Evolutionary conservation across 2,329 filamentous ascomycete species (phyloP), one percentile per base, ranked within the genome.

Genomic region (Trichoderma cornu-damae): DNA sequence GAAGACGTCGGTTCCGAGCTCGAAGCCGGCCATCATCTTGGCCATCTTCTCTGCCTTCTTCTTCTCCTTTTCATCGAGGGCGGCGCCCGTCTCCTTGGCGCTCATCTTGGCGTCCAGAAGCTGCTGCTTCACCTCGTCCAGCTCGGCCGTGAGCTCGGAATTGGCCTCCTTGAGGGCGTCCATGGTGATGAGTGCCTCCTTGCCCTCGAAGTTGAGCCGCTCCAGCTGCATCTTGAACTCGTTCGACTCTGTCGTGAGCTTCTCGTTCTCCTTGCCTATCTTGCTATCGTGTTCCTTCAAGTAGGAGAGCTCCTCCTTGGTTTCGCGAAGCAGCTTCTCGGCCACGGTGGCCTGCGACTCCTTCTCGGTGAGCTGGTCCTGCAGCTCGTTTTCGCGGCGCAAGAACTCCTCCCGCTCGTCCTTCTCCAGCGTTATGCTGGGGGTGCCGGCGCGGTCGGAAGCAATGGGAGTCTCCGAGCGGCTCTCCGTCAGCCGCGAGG

Each of bases 41-140:
- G 94, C 94, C 94, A 99, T 99, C 75, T 95, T 94, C 76, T 99
- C 94, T 1, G 92, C 90, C 81, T 99, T 99, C 77, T 91, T 92
- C 79, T 91, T 93, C 75, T 97, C 95, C 80, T 99, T 99, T 75
- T 97, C 94, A 65, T 97, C 93, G 18, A 95, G 77, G 14, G 90
- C 87, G 7, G 91, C 91, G 43, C 84, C 91, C 1, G 89, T 93
- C 75, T 97, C 94, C 76, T 94, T 96, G 58, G 93, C 91, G 64
- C 86, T 94, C 89, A 97, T 96, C 77, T 93, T 93, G 46, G 94
- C 91, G 71, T 97, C 92, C 16, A 97, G 80, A 52, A 99, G 84
- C 69, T 96, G 92, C 72, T 96, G 92, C 77, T 97, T 97, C 59
- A 97, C 83, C 57, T 96, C 93, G 68, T 97, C 93, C 30, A 99